Conservation (phyloP, 148 eudicot species). For the Camellia lanceoleosa region DNA sequence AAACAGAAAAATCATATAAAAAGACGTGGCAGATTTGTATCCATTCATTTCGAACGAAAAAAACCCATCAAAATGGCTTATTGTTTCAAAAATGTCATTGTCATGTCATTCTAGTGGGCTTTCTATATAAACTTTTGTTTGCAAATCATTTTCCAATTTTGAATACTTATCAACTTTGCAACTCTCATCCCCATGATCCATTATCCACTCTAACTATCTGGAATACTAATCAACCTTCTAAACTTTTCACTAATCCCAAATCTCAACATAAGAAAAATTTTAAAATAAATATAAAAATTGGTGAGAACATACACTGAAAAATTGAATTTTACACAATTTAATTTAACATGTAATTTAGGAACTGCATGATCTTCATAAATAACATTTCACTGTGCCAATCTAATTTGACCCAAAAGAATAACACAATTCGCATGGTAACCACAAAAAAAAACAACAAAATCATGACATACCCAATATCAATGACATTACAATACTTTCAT, state of each 20-base stretch:
- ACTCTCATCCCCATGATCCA: not conserved
- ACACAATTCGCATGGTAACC: not conserved
- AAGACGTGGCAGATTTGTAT: no score
- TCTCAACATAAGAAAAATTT: not conserved
- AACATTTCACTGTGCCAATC: conserved; percentile 2
- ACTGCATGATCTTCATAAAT: not conserved
- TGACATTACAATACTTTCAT: not conserved
- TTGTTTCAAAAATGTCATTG: no score
- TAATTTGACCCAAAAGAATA: not conserved
- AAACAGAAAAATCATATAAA: no score
- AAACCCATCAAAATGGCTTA: no score
- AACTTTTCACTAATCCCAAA: not conserved
- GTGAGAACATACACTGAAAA: not conserved
- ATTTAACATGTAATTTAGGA: not conserved
- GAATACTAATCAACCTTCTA: not conserved
- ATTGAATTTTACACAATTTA: not conserved
- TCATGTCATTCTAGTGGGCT: no score
- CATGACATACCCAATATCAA: not conserved
- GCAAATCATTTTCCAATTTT: not conserved
- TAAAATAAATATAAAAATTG: not conserved
- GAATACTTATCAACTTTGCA: not conserved
- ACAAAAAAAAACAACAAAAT: not conserved
- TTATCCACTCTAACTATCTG: not conserved
- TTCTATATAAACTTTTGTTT: no score
- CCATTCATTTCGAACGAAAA: no score